phyloP scores from a whole-genome alignment of 495 filamentous ascomycete species.

The Haplographium delicatum region DNA sequence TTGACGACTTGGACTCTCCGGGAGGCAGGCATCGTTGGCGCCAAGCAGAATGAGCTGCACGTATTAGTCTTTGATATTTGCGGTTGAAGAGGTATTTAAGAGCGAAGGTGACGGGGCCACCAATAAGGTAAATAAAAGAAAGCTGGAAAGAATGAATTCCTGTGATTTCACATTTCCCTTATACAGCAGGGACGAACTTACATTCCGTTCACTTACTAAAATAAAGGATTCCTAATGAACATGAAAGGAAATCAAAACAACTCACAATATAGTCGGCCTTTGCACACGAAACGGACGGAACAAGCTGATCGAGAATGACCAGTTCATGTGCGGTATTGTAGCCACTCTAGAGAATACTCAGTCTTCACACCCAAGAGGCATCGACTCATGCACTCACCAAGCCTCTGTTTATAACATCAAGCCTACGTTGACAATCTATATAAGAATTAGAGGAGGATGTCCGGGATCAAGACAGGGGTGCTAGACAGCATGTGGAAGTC shows the following conservation, averaged over 20 bases:
- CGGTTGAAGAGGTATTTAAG: too few species aligned
- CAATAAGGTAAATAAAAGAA: too few species aligned
- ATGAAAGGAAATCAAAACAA: conserved; percentile 33
- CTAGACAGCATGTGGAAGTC: background rate
- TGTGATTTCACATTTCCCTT: too few species aligned
- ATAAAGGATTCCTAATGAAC: conserved; percentile 29
- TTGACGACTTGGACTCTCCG: conserved; percentile 48
- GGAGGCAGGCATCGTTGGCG: conserved; percentile 61
- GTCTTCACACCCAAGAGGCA: background rate
- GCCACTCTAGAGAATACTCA: conserved; percentile 42
- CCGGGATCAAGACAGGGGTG: background rate
- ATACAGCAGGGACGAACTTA: too few species aligned
- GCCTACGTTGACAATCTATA: conserved; percentile 52
- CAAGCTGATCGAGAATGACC: conserved; percentile 47
- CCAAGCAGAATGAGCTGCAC: conserved; percentile 47
- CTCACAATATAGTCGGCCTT: conserved; percentile 50
- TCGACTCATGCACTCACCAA: background rate
- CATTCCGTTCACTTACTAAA: too few species aligned
- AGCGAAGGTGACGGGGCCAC: too few species aligned
- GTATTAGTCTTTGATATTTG: too few species aligned
- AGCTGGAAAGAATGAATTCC: too few species aligned
- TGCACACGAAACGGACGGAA: conserved; percentile 38
- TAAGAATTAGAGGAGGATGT: background rate
- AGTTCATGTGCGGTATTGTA: conserved; percentile 62
- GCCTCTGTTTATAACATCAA: conserved; percentile 67